phyloP scores from a whole-genome alignment of 129 eudicot species.

The Silybum marianum region DNA sequence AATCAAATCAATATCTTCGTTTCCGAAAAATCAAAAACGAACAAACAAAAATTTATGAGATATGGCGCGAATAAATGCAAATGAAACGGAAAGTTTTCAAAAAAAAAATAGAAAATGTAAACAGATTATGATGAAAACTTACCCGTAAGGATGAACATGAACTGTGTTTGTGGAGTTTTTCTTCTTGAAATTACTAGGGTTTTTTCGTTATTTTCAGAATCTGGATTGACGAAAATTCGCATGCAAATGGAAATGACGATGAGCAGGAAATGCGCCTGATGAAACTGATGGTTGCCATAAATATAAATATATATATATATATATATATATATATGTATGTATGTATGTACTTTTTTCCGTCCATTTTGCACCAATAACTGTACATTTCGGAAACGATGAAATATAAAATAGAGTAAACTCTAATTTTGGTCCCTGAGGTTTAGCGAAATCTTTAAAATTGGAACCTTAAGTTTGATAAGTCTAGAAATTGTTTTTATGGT shows the following conservation, averaged over 20 bases:
- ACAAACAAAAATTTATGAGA: neutral
- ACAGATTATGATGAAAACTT: constrained; percentile 5
- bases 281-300: constrained; percentile 19
- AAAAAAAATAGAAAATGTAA: neutral
- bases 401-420: too few relatives aligned
- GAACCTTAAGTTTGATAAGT: too few relatives aligned
- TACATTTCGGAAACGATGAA: too few relatives aligned
- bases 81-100: neutral
- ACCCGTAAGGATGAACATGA: constrained; percentile 35
- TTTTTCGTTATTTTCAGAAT: constrained; percentile 21
- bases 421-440: too few relatives aligned
- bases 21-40: neutral
- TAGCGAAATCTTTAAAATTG: too few relatives aligned
- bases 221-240: constrained; percentile 21
- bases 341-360: neutral
- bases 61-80: neutral
- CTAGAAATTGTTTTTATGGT: too few relatives aligned
- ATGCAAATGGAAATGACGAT: constrained; percentile 23
- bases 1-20: neutral
- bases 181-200: constrained; percentile 26
- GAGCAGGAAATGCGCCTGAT: constrained; percentile 18
- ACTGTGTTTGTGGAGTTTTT: constrained; percentile 31
- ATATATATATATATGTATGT: neutral
- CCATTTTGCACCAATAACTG: neutral
- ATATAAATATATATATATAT: neutral